phyloP scores from a whole-genome alignment of 208 protist genomes.

The Leishmania gerbilli region DNA sequence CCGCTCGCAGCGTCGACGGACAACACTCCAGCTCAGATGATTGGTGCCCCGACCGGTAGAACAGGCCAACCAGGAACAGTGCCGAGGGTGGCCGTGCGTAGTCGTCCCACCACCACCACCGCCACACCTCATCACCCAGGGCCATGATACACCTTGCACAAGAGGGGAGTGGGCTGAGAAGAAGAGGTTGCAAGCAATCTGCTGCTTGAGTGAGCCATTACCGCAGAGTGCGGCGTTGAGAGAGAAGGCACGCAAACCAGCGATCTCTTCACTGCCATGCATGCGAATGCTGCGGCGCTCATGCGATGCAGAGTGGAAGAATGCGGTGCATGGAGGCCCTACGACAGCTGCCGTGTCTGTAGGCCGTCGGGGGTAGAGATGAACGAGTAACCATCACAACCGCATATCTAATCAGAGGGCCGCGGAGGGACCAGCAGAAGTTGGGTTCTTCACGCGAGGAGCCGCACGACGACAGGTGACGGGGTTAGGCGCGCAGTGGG shows the following conservation, averaged over 20 bases:
- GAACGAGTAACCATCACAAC: background rate
- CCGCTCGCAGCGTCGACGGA: background rate
- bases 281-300: background rate
- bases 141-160: background rate
- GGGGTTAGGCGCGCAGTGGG: background rate
- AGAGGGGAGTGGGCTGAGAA: background rate
- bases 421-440: background rate
- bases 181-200: background rate
- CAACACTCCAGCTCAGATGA: background rate
- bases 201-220: background rate
- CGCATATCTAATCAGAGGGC: background rate
- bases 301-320: background rate
- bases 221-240: background rate
- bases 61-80: background rate
- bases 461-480: background rate
- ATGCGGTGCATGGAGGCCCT: background rate
- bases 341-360: no score
- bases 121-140: background rate
- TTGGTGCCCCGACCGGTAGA: background rate
- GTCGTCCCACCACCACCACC: background rate
- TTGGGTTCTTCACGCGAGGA: background rate
- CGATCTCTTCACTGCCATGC: background rate
- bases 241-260: background rate
- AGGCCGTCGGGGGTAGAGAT: background rate
- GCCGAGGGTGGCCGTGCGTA: background rate